Evolutionary conservation across 805 yeast genomes (phyloP), one percentile per base, ranked within the genome.

Genomic region (Scheffersomyces amazonensis): DNA sequence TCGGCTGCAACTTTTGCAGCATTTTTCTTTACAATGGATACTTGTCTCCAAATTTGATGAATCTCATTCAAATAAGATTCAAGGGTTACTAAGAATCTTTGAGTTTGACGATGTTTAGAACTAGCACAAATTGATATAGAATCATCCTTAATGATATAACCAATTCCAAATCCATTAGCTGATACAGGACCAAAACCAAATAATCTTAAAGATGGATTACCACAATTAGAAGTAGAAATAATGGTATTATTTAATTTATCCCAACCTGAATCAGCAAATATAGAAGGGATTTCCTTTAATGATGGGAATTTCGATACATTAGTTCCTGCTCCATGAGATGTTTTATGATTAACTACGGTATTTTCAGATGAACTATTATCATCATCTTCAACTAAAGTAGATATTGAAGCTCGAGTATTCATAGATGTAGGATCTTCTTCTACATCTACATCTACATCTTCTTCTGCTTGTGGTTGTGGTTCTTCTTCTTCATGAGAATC

Each of bases 261-360:
- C 96, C 96, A 89, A 20, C 96, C 95, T 7, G 78, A 68, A 59
- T 89, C 96, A 1, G 86, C 83, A 63, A 88, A 89, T 11, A 89
- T 74, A 4, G 80, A 66, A 5, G 96, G 96, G 35, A 87, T 66
- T 30, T 56, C 58, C 23, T 46, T 49, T 36, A 63, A 50, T n/a
- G 30, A n/a, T 5, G 30, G 27, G 19, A 45, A 42, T 10, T 41
- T 36, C 29, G 53, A 52, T 5, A 48, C 29, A 12, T 44, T 49
- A 22, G 34, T 41, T 27, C 36, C 18, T 35, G 7, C n/a, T 10
- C 5, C n/a, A 24, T 9, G 13, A 24, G 5, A 5, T 24, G 33
- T 29, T 6, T 43, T 38, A 27, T 50, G 49, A 25, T 39, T 47
- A 7, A 62, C 64, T 16, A 62, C 53, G 2, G 69, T 59, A 32